These are phyloP conservation scores for Pichia sp. DNA, from an alignment of 1,139 yeast species.

Conservation along the genomic window DNA sequence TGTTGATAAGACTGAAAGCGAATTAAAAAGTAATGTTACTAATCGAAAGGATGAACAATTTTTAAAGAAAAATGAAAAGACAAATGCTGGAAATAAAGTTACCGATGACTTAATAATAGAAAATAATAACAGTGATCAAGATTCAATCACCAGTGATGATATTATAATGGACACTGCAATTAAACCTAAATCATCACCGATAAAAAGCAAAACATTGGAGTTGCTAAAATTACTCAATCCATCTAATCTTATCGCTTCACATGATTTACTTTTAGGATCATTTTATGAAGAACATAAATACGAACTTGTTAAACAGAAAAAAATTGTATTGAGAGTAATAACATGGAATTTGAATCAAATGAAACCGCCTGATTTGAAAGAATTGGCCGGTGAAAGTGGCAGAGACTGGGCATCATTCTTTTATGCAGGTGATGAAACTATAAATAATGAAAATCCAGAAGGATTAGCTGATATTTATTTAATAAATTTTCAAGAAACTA, in stretches of 20 bases:
- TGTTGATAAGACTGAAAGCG: not conserved
- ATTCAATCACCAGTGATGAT: too few species aligned
- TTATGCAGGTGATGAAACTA: constrained; percentile 16
- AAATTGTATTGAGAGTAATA: constrained; percentile 26
- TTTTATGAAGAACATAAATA: constrained; percentile 17
- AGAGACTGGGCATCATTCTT: constrained; percentile 15
- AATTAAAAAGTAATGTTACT: too few species aligned
- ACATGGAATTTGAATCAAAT: constrained; percentile 48
- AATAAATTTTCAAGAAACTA: constrained; percentile 46
- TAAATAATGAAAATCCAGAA: constrained; percentile 22
- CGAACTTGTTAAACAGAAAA: constrained; percentile 6
- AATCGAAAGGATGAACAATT: too few species aligned
- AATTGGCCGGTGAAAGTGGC: constrained; percentile 10
- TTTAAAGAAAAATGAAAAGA: too few species aligned
- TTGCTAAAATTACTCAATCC: constrained; percentile 22
- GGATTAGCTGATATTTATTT: constrained; percentile 35
- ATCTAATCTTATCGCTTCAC: constrained; percentile 20
- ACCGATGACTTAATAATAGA: too few species aligned
- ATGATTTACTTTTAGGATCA: constrained; percentile 18
- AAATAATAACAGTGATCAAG: too few species aligned
- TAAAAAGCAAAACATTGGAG: constrained; percentile 8
- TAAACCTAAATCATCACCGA: not conserved
- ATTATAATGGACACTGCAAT: not conserved
- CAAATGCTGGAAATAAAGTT: too few species aligned
- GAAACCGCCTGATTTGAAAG: constrained; percentile 18